Base-by-base conservation (phyloP, 345 rosid species). In the Gossypium bickii region DNA sequence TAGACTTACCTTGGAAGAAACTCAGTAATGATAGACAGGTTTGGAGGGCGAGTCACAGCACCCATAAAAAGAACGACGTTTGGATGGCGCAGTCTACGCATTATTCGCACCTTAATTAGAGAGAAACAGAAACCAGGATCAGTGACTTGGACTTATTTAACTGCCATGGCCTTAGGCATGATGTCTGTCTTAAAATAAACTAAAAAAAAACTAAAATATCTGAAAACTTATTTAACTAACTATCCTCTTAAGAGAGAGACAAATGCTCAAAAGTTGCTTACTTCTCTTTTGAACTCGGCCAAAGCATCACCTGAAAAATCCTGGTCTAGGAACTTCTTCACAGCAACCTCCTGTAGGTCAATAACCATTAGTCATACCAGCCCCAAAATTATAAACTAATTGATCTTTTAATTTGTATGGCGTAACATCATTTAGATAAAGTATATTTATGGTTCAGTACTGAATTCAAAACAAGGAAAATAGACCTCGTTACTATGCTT, bases 11-110 rank as follows among this genome's bases (percentile, higher is more conserved):
- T 93, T 69, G 98, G 99, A 77, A 96, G 91, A 84, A 86, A 93
- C 87, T 96, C 99, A 2, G 97, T 82, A 77, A 96, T 92, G 76
- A 96, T 96, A 67, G 99, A 96, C 73, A 96, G 93, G 80, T 92
- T 85, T 22, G 95, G 99, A 81, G 99, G 99, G 63, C 99, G 99
- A 52, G 99, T 96, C 74, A 96, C 93, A 75, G 99, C 99, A 63
- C 99, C 99, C 87, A 92, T 89, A 76, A 96, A 96, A 79, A 89
- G 95, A 75, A 96, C 97, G 70, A 96, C 93, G 80, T 96, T 96
- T 80, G 97, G 98, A 88, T 96, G 98, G 25, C 99, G 97, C 82
- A 96, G 81, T 88, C 98, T 96, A 27, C 92, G 91, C 99, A 96
- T 96, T 80, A 96, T 96, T 67, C 92, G 96, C 74, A 96, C 97